phyloP scores from a whole-genome alignment of 306 rosid genomes.

The Fragaria nilgerrensis region DNA sequence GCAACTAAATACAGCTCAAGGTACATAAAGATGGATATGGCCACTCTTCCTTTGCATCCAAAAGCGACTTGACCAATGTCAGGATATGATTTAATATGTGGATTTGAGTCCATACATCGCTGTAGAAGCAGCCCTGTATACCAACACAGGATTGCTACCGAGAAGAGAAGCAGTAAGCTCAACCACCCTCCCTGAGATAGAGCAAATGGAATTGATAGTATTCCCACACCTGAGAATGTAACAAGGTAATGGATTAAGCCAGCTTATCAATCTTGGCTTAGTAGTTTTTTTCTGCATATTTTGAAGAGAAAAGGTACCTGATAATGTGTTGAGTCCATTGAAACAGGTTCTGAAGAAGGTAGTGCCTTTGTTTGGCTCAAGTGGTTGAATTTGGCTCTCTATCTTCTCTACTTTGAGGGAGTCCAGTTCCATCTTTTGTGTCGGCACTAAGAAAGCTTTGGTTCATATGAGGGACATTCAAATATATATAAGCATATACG shows the following conservation, averaged over 20 bases:
- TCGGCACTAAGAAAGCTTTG: neutral
- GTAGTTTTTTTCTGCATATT: neutral
- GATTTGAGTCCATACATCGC: conserved; percentile 51
- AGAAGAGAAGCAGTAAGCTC: conserved; percentile 42
- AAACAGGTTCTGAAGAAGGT: conserved; percentile 55
- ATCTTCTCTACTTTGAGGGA: conserved; percentile 21
- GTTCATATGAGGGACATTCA: neutral
- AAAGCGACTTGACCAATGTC: conserved; percentile 65
- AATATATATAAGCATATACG: neutral
- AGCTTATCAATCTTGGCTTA: neutral
- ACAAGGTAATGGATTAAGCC: neutral
- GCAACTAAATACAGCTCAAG: conserved; percentile 50
- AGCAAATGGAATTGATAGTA: conserved; percentile 73
- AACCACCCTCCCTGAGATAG: conserved; percentile 79
- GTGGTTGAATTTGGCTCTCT: conserved; percentile 51
- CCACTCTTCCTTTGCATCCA: conserved; percentile 49
- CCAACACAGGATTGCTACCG: conserved; percentile 51
- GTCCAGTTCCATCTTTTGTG: conserved; percentile 2
- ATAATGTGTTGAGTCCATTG: conserved; percentile 64
- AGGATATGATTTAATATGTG: conserved; percentile 43
- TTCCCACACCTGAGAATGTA: conserved; percentile 57
- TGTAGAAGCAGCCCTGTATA: conserved; percentile 61
- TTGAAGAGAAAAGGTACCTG: conserved; percentile 40
- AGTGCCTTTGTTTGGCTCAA: conserved; percentile 44
- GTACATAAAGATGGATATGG: conserved; percentile 46